A percentile compares a stretch with the other conserved stretches of the same genome.
phyloP scores from a whole-genome alignment of 345 rosid species.

The Fremontodendron californicum region DNA sequence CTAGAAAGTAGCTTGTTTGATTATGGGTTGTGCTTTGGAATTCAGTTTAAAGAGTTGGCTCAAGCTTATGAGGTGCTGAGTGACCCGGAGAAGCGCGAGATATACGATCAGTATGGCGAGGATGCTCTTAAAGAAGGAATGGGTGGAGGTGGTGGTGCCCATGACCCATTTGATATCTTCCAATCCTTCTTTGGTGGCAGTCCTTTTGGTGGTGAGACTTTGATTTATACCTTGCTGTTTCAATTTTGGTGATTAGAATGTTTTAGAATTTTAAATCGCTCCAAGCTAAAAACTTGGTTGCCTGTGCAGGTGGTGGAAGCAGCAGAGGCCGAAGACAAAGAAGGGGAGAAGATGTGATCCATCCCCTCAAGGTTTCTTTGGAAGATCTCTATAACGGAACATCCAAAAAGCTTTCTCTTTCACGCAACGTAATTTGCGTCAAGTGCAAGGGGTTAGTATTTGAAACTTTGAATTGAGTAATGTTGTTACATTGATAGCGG shows the following conservation, averaged over 20 bases:
- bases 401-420: neutral
- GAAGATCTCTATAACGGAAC: neutral
- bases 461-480: neutral
- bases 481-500: neutral
- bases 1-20: neutral
- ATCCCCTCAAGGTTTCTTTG: neutral
- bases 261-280: neutral
- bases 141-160: neutral
- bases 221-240: neutral
- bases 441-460: slow-evolving; percentile 86
- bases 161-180: neutral
- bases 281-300: neutral
- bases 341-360: neutral
- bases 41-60: slow-evolving; percentile 2
- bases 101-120: neutral
- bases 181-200: slow-evolving; percentile 44
- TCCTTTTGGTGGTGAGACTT: slow-evolving; percentile 55
- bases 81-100: slow-evolving; percentile 27
- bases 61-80: slow-evolving; percentile 47
- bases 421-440: slow-evolving; percentile 39
- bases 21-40: neutral
- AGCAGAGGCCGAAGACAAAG: neutral
- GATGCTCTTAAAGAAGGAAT: neutral
- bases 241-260: neutral
- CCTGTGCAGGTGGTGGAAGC: slow-evolving; percentile 46